Percentiles rank a stretch among this genome's conserved stretches.
Conservation (phyloP, 108 stramenopile species). For the Seminavis robusta region DNA sequence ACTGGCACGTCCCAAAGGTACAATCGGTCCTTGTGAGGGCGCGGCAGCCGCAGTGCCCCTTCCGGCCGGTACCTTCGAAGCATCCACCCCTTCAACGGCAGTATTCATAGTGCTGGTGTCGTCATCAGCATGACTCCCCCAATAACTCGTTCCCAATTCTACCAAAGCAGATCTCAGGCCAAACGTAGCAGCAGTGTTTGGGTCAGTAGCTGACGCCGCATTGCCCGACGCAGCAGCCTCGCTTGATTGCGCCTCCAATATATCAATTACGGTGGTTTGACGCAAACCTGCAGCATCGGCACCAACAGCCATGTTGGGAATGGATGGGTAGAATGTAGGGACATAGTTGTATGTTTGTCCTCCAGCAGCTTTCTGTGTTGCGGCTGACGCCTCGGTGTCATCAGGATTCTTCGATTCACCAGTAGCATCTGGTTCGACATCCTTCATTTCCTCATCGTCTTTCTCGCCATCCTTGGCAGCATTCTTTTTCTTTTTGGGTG, state of each 20-base stretch:
- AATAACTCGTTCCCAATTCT: conserved; percentile 28
- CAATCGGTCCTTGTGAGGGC: conserved; percentile 15
- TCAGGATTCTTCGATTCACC: background rate
- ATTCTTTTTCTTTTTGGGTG: background rate
- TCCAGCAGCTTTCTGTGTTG: background rate
- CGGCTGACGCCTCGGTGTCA: background rate
- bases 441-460: conserved; percentile 1
- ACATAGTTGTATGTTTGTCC: background rate
- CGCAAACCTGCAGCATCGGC: background rate
- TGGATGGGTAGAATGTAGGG: conserved; percentile 33
- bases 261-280: background rate
- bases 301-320: background rate
- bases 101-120: background rate
- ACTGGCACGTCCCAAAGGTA: conserved; percentile 69
- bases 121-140: conserved; percentile 38
- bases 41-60: background rate
- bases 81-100: conserved; percentile 1
- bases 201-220: background rate
- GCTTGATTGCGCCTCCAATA: background rate
- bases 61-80: conserved; percentile 16
- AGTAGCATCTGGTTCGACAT: background rate
- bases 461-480: background rate
- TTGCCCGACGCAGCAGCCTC: background rate
- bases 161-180: conserved; percentile 48
- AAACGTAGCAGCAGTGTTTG: too few relatives aligned